Evolutionary conservation across 805 yeast genomes (phyloP).

Genomic region (Myxozyma vanderwaltii): DNA sequence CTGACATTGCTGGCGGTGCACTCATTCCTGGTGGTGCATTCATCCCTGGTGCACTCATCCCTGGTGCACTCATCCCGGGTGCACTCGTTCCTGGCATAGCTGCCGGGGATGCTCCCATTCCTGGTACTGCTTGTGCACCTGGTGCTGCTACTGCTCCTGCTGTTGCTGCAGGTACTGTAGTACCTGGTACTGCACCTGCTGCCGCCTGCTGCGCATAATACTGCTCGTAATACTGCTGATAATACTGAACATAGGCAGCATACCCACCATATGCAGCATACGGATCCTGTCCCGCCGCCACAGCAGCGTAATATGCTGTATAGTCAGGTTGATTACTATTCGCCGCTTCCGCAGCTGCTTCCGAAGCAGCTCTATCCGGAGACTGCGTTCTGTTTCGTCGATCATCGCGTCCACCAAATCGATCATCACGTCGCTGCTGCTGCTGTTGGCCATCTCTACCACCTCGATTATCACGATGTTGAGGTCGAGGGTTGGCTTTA

Average conservation of each 20-base stretch:
- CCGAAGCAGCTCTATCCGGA: constrained; percentile 15
- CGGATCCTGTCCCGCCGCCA: constrained; percentile 36
- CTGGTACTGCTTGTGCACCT: not conserved
- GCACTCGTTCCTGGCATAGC: not conserved
- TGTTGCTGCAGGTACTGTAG: not conserved
- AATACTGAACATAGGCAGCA: constrained; percentile 35
- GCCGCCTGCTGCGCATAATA: constrained; percentile 28
- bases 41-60: not conserved
- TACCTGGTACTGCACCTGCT: not conserved
- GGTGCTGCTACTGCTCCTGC: too few relatives aligned
- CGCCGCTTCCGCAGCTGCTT: constrained; percentile 12
- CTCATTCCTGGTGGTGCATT: not conserved
- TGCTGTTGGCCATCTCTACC: too few relatives aligned
- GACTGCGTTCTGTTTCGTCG: constrained; percentile 1
- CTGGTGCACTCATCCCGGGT: not conserved
- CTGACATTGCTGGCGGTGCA: not conserved
- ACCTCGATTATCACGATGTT: constrained; percentile 9
- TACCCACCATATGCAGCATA: constrained; percentile 38
- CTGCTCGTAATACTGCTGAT: constrained; percentile 35
- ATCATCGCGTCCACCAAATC: constrained; percentile 18
- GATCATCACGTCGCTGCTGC: too few relatives aligned
- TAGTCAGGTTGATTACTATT: constrained; percentile 28
- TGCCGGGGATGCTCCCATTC: not conserved
- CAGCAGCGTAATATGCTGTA: constrained; percentile 33
- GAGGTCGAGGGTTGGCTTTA: constrained; percentile 18